phyloP scores from a whole-genome alignment of 2,329 filamentous ascomycete genomes.

The Diplodia intermedia region DNA sequence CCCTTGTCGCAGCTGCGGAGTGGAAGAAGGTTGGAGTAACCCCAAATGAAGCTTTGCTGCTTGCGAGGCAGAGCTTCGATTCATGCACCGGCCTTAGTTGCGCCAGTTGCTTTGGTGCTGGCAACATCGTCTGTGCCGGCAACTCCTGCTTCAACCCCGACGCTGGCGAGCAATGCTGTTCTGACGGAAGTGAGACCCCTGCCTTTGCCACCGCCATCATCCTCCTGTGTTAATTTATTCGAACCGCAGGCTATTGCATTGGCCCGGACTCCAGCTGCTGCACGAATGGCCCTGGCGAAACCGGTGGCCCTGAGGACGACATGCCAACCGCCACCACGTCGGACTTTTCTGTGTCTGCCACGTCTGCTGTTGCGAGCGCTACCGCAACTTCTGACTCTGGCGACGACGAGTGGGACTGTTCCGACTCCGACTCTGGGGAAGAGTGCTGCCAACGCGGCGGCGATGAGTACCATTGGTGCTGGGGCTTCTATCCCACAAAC shows the following conservation, averaged over 20 bases:
- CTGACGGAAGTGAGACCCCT: conserved; percentile 25
- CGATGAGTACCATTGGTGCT: conserved; percentile 18
- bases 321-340: neutral
- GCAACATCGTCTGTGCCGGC: conserved; percentile 24
- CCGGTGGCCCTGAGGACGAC: conserved; percentile 1
- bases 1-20: conserved; percentile 2
- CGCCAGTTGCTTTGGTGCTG: conserved; percentile 27
- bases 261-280: conserved; percentile 18
- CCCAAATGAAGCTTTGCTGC: neutral
- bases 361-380: neutral
- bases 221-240: neutral
- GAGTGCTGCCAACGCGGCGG: conserved; percentile 29
- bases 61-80: conserved; percentile 10
- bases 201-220: neutral
- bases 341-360: neutral
- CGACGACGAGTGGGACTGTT: conserved; percentile 24
- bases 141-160: conserved; percentile 30
- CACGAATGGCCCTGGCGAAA: neutral
- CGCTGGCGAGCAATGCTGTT: conserved; percentile 30
- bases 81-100: conserved; percentile 9
- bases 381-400: neutral
- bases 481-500: conserved; percentile 20
- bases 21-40: neutral
- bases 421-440: conserved; percentile 17
- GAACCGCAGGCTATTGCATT: conserved; percentile 9